These are phyloP conservation scores for Psidium friedrichsthalianum DNA, from an alignment of 345 rosid species.

Conservation along the genomic window DNA sequence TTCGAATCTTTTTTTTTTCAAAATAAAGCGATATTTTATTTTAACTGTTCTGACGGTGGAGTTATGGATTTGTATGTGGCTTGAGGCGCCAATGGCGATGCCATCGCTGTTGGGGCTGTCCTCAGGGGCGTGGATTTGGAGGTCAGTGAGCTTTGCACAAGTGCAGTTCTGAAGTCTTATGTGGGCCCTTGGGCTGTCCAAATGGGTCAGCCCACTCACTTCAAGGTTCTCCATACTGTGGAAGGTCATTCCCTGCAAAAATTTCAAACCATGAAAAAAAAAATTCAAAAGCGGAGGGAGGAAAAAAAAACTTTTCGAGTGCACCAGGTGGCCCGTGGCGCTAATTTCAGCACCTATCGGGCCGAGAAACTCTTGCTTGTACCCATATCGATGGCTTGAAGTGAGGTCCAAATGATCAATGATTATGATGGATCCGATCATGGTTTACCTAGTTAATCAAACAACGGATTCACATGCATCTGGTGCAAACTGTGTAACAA, in stretches of 20 bases:
- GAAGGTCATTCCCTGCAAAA: slow-evolving; percentile 13
- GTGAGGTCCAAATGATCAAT: not conserved
- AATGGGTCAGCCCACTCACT: slow-evolving; percentile 4
- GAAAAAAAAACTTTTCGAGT: not conserved
- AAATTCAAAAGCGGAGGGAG: too few species aligned
- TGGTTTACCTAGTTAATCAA: not conserved
- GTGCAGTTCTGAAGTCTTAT: not conserved
- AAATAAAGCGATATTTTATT: too few species aligned
- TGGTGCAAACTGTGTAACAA: too few species aligned
- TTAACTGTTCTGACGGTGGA: slow-evolving; percentile 13
- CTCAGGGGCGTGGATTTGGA: slow-evolving; percentile 14
- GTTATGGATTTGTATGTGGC: not conserved
- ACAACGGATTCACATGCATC: not conserved
- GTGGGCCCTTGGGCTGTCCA: slow-evolving; percentile 16
- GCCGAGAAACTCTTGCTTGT: too few species aligned
- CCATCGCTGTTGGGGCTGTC: slow-evolving; percentile 37
- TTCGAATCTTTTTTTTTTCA: accelerated
- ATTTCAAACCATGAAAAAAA: not conserved
- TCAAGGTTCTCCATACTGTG: not conserved
- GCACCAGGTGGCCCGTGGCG: not conserved
- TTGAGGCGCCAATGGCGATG: slow-evolving; percentile 4
- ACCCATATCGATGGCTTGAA: not conserved
- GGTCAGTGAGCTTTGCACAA: not conserved
- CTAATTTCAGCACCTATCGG: not conserved
- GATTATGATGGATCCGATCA: accelerated